phyloP scores from a whole-genome alignment of 2,329 filamentous ascomycete species.

The Arthrobotrys sinensis region DNA sequence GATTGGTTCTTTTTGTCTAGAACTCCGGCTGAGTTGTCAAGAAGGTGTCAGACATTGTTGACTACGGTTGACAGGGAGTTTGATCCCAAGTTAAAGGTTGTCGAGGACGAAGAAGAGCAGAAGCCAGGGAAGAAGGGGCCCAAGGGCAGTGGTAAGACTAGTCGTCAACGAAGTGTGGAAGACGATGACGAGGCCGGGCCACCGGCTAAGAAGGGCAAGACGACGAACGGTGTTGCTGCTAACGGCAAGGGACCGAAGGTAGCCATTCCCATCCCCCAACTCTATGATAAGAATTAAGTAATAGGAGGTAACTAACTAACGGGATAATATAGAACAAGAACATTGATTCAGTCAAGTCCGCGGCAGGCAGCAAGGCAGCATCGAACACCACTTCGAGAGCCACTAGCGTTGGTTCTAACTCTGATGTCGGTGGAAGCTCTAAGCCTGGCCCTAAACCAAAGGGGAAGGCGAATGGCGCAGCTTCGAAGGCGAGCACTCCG shows the following conservation, averaged over 20 bases:
- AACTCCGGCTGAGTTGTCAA: constrained; percentile 90
- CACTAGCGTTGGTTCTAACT: constrained; percentile 84
- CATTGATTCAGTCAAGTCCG: constrained; percentile 86
- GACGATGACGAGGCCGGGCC: constrained; percentile 86
- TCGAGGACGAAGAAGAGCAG: constrained; percentile 71
- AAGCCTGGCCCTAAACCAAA: constrained; percentile 57
- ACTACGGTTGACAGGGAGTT: constrained; percentile 97
- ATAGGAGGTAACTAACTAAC: constrained; percentile 16
- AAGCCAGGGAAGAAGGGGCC: constrained; percentile 68
- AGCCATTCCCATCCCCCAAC: constrained; percentile 31
- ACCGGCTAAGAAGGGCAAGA: constrained; percentile 90
- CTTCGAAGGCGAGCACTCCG: constrained; percentile 58
- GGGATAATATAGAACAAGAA: constrained; percentile 82
- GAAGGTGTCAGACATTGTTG: constrained; percentile 92
- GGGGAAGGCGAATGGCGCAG: constrained; percentile 43
- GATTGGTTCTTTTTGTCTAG: constrained; percentile 99
- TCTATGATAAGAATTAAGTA: background rate
- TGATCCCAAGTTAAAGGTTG: constrained; percentile 76
- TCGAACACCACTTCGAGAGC: constrained; percentile 86
- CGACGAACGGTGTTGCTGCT: constrained; percentile 65
- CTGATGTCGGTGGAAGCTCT: constrained; percentile 70
- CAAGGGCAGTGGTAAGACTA: constrained; percentile 81
- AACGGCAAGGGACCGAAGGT: constrained; percentile 65
- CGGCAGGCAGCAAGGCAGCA: constrained; percentile 78
- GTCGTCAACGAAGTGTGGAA: constrained; percentile 72